A percentile compares a stretch with the other conserved stretches of the same genome.
Conservation (phyloP, 179 eudicot species). For the Heliamphora ciliata region DNA sequence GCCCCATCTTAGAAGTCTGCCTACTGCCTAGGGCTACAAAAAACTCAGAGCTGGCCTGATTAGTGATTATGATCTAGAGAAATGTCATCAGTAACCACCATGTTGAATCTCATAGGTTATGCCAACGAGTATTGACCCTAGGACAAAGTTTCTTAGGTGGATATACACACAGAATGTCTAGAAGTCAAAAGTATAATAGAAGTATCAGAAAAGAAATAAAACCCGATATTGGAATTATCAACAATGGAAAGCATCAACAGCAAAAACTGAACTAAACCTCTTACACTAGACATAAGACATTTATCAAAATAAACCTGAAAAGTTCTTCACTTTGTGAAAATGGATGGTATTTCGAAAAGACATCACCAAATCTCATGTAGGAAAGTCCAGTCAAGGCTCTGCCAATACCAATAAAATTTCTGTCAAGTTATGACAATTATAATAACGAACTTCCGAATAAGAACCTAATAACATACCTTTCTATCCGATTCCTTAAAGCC, state of each 20-base stretch:
- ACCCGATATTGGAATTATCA: neutral
- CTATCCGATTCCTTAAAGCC: constrained; percentile 75
- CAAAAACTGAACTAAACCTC: neutral
- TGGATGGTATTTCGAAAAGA: constrained; percentile 63
- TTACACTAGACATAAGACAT: neutral
- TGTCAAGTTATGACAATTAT: neutral
- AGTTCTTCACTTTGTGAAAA: constrained; percentile 65
- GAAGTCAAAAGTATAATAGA: neutral
- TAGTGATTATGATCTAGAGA: neutral
- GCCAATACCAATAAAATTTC: constrained; percentile 22
- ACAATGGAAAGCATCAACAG: neutral
- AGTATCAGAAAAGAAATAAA: neutral
- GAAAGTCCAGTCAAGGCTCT: constrained; percentile 75
- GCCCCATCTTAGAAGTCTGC: no score
- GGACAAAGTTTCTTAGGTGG: neutral
- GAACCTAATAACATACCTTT: constrained; percentile 47
- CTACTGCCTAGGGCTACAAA: no score
- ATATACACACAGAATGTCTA: neutral
- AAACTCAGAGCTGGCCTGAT: no score
- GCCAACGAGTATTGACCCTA: neutral
- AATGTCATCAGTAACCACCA: neutral
- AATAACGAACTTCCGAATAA: neutral
- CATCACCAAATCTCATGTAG: constrained; percentile 89
- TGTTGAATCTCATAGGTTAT: neutral
- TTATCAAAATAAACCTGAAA: constrained; percentile 51